These are phyloP conservation scores for Collybiopsis luxurians DNA, from an alignment of 768 basidiomycete genomes.

Conservation along the genomic window DNA sequence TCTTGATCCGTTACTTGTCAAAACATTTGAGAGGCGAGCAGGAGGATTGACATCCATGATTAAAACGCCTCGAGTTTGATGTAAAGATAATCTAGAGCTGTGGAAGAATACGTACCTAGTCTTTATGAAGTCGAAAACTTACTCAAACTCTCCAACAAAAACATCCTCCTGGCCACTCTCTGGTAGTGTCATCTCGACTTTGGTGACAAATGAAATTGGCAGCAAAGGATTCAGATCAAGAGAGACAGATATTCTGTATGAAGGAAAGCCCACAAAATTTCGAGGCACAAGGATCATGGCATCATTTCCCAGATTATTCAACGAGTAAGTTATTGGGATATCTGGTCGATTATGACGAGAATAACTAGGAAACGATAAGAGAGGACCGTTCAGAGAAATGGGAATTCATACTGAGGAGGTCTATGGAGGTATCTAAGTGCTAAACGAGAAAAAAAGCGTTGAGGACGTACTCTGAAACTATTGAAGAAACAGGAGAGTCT, in stretches of 20 bases:
- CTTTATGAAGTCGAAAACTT: conserved; percentile 13
- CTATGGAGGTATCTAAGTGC: conserved; percentile 3
- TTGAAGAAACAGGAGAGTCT: conserved; percentile 6
- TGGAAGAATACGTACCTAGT: background rate
- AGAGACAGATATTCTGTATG: conserved; percentile 40
- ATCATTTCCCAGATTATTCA: conserved; percentile 31
- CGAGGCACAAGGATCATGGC: conserved; percentile 37
- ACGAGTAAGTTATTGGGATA: conserved; percentile 36
- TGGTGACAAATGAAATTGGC: conserved; percentile 42
- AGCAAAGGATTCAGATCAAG: conserved; percentile 46
- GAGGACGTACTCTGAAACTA: conserved; percentile 3
- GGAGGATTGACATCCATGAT: conserved; percentile 36
- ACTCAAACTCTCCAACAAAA: conserved; percentile 38
- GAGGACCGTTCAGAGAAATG: background rate
- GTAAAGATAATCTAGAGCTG: conserved; percentile 33
- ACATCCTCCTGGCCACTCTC: conserved; percentile 27
- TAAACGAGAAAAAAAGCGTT: too few relatives aligned
- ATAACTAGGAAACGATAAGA: background rate
- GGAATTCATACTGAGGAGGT: conserved; percentile 1
- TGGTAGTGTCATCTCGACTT: conserved; percentile 25
- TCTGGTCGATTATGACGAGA: conserved; percentile 21
- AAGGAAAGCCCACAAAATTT: conserved; percentile 21
- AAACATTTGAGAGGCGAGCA: conserved; percentile 36
- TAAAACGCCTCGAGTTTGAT: conserved; percentile 38
- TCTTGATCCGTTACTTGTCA: conserved; percentile 28